Base-by-base conservation (phyloP, 2,329 filamentous ascomycete genomes). In the Xylogone sp. region DNA sequence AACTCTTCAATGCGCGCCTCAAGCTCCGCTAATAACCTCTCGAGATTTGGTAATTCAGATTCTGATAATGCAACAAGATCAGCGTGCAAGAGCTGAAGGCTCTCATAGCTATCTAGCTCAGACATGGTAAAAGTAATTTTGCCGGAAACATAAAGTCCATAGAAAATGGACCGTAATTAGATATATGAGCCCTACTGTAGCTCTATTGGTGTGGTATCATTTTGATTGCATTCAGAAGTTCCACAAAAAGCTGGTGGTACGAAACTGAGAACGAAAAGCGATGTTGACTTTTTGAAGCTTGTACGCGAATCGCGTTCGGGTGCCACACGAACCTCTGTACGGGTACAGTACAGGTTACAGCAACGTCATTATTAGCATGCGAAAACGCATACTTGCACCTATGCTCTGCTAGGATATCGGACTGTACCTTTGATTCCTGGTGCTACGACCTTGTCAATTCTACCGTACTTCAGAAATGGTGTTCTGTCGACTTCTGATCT, bases 11-110 rank as follows among this genome's bases (percentile, higher is more conserved):
- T 75, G 60, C 87, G 81, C 47, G 74, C 73, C 62, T 88, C 84
- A 45, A 97, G 76, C 65, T 82, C 79, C 47, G 72, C 65, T 61
- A 83, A 79, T 52, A 87, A 76, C 58, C 90, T 83, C 55, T 93
- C 85, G 39, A 89, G 72, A 55, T 86, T 83, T 27, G 85, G 78
- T 48, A 90, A 71, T 22, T 86, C 82, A 51, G 83, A 82, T 63
- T 94, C 86, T 57, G 83, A 82, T 61, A 94, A 78, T 52, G 87
- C 84, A 60, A 87, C 76, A 56, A 99, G 83, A 72, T 96, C 91
- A 68, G 88, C 83, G 70, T 96, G 89, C 62, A 99, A 83, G 69
- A 83, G 85, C 74, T 92, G 85, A 64, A 97, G 83, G 70, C 84
- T 82, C 65, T 86, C 86, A 65, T 95, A 78, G 65, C 81, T 83